These are phyloP conservation scores for Leptomonas seymouri DNA, from an alignment of 208 protist genomes.

Conservation along the genomic window DNA sequence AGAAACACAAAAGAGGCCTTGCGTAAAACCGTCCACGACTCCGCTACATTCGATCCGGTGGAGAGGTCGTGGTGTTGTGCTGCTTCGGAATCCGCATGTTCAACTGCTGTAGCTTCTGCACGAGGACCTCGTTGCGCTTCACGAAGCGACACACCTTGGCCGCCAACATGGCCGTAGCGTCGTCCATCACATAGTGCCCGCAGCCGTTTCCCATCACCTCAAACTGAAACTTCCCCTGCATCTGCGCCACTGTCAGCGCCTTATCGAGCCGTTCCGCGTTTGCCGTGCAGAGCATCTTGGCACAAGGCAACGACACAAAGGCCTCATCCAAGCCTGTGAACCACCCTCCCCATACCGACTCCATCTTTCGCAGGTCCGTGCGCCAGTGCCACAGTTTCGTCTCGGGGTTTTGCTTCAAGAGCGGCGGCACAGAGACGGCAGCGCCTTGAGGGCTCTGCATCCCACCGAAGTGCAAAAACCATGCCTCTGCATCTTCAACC, in stretches of 20 bases:
- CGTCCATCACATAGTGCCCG: constrained; percentile 94
- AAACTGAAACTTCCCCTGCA: constrained; percentile 96
- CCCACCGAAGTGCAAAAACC: constrained; percentile 78
- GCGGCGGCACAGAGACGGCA: constrained; percentile 72
- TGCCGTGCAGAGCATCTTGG: constrained; percentile 91
- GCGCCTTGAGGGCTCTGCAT: constrained; percentile 73
- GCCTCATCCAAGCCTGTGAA: constrained; percentile 86
- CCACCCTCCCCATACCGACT: constrained; percentile 82
- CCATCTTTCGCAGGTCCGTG: constrained; percentile 72
- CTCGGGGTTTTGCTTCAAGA: constrained; percentile 40
- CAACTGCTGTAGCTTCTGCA: constrained; percentile 46
- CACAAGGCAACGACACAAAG: constrained; percentile 74
- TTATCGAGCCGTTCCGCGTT: constrained; percentile 89
- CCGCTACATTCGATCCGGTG: constrained; percentile 24
- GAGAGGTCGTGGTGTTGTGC: constrained; percentile 37
- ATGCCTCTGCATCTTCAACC: constrained; percentile 70
- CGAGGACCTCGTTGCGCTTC: constrained; percentile 49
- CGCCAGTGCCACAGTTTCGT: constrained; percentile 64
- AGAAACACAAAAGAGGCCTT: background rate
- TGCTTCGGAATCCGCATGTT: constrained; percentile 27
- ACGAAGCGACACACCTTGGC: constrained; percentile 71
- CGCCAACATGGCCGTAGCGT: constrained; percentile 63
- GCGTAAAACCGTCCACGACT: background rate
- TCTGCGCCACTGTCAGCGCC: constrained; percentile 90
- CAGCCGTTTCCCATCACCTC: constrained; percentile 82